Evolutionary conservation across 2,329 filamentous ascomycete genomes (phyloP).

Genomic region (Biscogniauxia sp.): DNA sequence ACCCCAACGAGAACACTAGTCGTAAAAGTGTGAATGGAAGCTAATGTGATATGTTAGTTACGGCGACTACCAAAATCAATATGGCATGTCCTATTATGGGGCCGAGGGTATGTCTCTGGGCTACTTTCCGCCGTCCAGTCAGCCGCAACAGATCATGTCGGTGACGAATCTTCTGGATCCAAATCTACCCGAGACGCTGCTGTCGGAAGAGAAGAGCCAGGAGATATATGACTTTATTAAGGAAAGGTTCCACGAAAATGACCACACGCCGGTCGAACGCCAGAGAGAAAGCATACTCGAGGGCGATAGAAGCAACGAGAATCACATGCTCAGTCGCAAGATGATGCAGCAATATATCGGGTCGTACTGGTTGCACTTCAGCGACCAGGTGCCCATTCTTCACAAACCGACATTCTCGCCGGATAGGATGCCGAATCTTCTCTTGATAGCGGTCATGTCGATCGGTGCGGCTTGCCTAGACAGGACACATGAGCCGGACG

Average conservation of each 20-base stretch:
- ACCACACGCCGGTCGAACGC: constrained; percentile 69
- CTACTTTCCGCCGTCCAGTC: constrained; percentile 55
- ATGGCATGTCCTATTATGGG: constrained; percentile 48
- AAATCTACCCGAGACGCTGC: constrained; percentile 71
- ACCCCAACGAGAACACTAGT: neutral
- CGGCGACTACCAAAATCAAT: constrained; percentile 49
- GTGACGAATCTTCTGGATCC: constrained; percentile 83
- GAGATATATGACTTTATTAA: constrained; percentile 81
- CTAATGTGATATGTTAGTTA: constrained; percentile 41
- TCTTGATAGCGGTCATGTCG: constrained; percentile 85
- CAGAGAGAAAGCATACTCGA: constrained; percentile 75
- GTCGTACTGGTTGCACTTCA: constrained; percentile 94
- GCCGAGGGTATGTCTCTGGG: constrained; percentile 48
- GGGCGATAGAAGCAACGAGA: constrained; percentile 67
- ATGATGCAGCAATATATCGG: constrained; percentile 96
- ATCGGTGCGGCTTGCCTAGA: constrained; percentile 90
- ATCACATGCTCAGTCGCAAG: constrained; percentile 72
- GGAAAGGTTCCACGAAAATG: constrained; percentile 76
- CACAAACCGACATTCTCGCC: constrained; percentile 93
- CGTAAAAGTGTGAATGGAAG: neutral
- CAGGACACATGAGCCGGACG: constrained; percentile 70
- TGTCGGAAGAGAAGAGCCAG: constrained; percentile 85
- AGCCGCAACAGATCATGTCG: constrained; percentile 79
- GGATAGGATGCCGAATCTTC: constrained; percentile 78
- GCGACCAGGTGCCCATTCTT: constrained; percentile 88